Evolutionary conservation across 805 yeast species (phyloP), one percentile per base, ranked within the genome.

Genomic region (Candida pini): DNA sequence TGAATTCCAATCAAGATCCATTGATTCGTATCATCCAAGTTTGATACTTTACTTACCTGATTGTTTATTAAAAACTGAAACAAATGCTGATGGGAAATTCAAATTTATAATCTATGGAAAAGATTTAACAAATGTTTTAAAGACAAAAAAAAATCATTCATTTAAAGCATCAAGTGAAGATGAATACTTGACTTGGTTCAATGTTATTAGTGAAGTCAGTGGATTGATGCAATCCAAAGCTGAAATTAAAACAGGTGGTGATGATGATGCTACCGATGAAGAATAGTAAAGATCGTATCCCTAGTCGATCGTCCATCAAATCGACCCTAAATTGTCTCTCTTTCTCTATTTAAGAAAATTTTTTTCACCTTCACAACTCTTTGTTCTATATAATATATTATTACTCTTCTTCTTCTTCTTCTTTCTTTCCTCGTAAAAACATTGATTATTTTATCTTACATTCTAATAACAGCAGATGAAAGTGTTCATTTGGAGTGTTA

Each of bases 171-270:
- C 60, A 22, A 62, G 72, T 7, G 55, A 60, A 24, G 68, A 62
- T 30, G 79, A 73, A 40, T 54, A 67, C 45, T 47, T 48, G 28
- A 56, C 59, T 6, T 73, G 79, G 79, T 66, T 64, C 49, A 60
- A 56, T 17, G 71, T 53, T 7, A 37, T 61, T n/a, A 41, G 52
- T 19, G 57, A 51, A 39, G 53, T 49, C 2, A 51, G 53, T 30
- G 62, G 61, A 7, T 35, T 49, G 28, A 40, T 43, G 47, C 29
- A 34, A n/a, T 18, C 41, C 3, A 43, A 36, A 12, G 45, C 36
- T 17, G 36, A 33, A 23, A 33, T 33, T 8, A 33, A 18, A 28
- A 9, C 20, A 22, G 22, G 32, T 5, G 23, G 32, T 23, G 36
- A 33, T 18, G 36, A 33, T 15, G 36, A 33, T 9, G 22, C 18